These are phyloP conservation scores for Ilex paraguariensis DNA, from an alignment of 305 asterid genomes.

Conservation along the genomic window DNA sequence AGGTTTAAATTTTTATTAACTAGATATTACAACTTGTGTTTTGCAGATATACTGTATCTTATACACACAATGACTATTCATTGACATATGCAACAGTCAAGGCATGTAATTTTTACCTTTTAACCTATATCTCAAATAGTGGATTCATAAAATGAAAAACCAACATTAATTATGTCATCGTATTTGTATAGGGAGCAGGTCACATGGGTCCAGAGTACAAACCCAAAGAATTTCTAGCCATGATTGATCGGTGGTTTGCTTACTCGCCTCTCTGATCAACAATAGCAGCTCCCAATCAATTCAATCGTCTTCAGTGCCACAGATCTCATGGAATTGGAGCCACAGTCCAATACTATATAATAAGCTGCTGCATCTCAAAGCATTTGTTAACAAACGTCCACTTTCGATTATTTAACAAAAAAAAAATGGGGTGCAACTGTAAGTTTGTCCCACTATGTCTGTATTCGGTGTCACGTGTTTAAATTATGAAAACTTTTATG, in stretches of 20 bases:
- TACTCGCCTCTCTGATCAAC: not conserved
- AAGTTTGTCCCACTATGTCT: no score
- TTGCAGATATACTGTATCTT: not conserved
- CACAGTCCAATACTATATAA: no score
- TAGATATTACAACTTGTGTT: not conserved
- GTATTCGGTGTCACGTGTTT: no score
- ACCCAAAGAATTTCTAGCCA: slow-evolving; percentile 15
- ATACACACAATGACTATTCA: not conserved
- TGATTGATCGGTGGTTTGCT: slow-evolving; percentile 18
- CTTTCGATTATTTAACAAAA: no score
- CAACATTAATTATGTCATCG: not conserved
- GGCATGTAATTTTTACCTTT: not conserved
- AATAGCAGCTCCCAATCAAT: not conserved
- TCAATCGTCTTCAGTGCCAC: no score
- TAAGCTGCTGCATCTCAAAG: no score
- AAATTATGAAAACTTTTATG: no score
- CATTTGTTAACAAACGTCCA: no score
- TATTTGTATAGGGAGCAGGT: slow-evolving; percentile 22
- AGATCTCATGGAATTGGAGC: no score
- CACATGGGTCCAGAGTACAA: slow-evolving; percentile 26
- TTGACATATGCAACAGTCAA: not conserved
- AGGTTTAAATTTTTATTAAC: no score
- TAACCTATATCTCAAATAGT: not conserved
- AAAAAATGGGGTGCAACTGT: no score
- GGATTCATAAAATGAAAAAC: not conserved